Percentiles rank a stretch among this genome's conserved stretches.
These are phyloP conservation scores for Eragrostis nindensis DNA, from an alignment of 176 grass and related monocot species.

Conservation along the genomic window DNA sequence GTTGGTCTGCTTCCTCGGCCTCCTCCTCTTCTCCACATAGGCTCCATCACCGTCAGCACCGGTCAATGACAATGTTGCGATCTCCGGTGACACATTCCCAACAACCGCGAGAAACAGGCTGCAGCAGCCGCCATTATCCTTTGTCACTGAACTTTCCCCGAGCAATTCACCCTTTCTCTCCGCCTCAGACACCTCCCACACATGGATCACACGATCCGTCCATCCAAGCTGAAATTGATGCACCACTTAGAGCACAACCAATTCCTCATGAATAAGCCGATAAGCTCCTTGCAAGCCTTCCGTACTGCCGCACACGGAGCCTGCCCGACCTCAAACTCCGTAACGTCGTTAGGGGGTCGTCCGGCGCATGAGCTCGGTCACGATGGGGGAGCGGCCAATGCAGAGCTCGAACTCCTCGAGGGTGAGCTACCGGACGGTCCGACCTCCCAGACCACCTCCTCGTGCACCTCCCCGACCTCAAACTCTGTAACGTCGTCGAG, in stretches of 20 bases:
- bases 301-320: constrained; percentile 85
- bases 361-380: constrained; percentile 90
- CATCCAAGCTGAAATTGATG: constrained; percentile 85
- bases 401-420: no score
- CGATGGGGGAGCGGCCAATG: constrained; percentile 87
- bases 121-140: constrained; percentile 57
- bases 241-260: constrained; percentile 77
- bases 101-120: constrained; percentile 52
- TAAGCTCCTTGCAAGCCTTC: constrained; percentile 94
- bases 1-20: constrained; percentile 68
- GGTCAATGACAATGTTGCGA: constrained; percentile 40
- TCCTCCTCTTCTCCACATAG: constrained; percentile 67
- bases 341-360: constrained; percentile 41
- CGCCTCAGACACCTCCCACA: constrained; percentile 69
- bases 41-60: constrained; percentile 53
- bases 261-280: constrained; percentile 80
- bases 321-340: no score
- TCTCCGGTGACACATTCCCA: constrained; percentile 62
- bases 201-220: constrained; percentile 79
- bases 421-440: constrained; percentile 81
- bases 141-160: constrained; percentile 29
- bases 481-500: constrained; percentile 90
- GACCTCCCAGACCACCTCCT: constrained; percentile 80
- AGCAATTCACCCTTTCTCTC: constrained; percentile 53
- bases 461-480: constrained; percentile 73